These are phyloP conservation scores for Tephrocybe rancida DNA, from an alignment of 768 basidiomycete species.

Conservation along the genomic window DNA sequence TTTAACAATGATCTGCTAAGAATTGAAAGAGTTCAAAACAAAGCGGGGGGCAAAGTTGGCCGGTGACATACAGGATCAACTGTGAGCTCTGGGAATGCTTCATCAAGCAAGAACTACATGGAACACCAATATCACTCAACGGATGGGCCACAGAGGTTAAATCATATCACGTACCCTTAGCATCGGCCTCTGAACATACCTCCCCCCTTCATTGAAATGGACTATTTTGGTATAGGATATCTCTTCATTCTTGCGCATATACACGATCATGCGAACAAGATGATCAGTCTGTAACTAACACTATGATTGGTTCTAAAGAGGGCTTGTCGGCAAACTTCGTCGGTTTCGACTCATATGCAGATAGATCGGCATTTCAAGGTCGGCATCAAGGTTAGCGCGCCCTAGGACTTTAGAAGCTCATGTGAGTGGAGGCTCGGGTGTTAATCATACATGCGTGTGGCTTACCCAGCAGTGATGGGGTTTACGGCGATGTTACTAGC, in stretches of 20 bases:
- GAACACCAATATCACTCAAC: not conserved
- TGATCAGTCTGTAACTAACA: constrained; percentile 54
- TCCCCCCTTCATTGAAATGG: constrained; percentile 57
- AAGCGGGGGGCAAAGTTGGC: not conserved
- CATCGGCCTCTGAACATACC: constrained; percentile 71
- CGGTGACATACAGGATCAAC: constrained; percentile 56
- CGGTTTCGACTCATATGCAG: constrained; percentile 61
- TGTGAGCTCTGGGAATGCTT: constrained; percentile 67
- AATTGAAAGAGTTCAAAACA: not conserved
- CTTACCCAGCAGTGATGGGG: constrained; percentile 56
- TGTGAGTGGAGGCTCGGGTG: constrained; percentile 47
- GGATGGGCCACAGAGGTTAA: not conserved
- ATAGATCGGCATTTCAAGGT: constrained; percentile 53
- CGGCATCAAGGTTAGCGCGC: constrained; percentile 38
- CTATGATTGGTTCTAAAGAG: not conserved
- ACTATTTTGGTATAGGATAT: constrained; percentile 70
- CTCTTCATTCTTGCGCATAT: constrained; percentile 69
- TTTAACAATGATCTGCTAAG: constrained; percentile 44
- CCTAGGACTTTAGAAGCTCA: constrained; percentile 41
- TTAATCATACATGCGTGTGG: constrained; percentile 65
- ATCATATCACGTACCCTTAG: constrained; percentile 43
- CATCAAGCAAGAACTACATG: constrained; percentile 46
- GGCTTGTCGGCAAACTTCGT: constrained; percentile 50
- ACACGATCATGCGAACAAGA: constrained; percentile 65
- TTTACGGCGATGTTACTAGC: constrained; percentile 64